These are phyloP conservation scores for Cynanchum wilfordii DNA, from an alignment of 257 asterid species.

Conservation along the genomic window DNA sequence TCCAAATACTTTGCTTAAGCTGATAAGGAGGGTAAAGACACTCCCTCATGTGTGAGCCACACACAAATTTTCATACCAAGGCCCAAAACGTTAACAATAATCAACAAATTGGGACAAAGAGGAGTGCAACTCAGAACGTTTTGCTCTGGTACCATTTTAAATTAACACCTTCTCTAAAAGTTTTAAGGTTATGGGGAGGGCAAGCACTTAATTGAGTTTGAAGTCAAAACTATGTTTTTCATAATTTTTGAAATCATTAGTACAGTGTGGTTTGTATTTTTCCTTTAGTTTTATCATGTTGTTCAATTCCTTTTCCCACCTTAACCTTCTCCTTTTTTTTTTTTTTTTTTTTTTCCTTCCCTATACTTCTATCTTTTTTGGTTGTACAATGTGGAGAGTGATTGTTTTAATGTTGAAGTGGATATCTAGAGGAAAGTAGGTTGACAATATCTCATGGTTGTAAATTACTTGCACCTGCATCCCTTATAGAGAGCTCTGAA, in stretches of 20 bases:
- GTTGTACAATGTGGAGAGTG: not conserved
- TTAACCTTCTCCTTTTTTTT: not conserved
- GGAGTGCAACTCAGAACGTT: too few relatives aligned
- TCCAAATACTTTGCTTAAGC: too few relatives aligned
- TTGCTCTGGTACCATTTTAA: too few relatives aligned
- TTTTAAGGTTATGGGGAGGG: too few relatives aligned
- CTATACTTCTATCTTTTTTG: not conserved
- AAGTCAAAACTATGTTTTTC: slow-evolving; percentile 7
- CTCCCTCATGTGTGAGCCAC: too few relatives aligned
- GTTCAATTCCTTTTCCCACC: not conserved
- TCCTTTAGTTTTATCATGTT: not conserved
- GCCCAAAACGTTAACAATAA: too few relatives aligned
- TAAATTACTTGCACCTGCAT: not conserved
- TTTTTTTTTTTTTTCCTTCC: too few relatives aligned
- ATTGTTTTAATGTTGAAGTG: not conserved
- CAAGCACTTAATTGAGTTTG: not conserved
- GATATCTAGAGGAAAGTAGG: not conserved
- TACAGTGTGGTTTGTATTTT: not conserved
- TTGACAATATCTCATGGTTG: not conserved
- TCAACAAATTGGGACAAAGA: too few relatives aligned
- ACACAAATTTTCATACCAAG: too few relatives aligned
- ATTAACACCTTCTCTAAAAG: too few relatives aligned
- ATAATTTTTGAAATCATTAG: not conserved
- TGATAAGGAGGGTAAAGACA: too few relatives aligned
- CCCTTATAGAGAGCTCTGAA: not conserved